phyloP scores from a whole-genome alignment of 192 early-diverging fungal species.

The Thamnidium elegans region DNA sequence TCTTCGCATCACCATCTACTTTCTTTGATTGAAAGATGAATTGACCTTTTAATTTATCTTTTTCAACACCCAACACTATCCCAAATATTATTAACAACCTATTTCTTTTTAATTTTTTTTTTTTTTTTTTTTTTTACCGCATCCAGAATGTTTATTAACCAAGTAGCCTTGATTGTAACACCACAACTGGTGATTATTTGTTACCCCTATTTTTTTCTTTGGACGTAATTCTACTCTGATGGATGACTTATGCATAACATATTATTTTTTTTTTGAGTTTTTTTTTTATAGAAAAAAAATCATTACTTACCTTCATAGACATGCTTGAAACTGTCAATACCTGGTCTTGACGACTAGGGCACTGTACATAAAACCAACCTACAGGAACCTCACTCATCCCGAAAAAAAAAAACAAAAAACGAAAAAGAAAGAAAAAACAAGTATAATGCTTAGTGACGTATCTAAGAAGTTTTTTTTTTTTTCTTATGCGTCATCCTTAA shows the following conservation, averaged over 20 bases:
- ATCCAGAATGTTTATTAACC: conserved; percentile 13
- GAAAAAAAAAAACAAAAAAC: not conserved
- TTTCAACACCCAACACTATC: not conserved
- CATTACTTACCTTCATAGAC: conserved; percentile 7
- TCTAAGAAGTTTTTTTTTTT: too few species aligned
- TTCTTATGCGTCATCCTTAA: too few species aligned
- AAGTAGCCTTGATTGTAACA: conserved; percentile 11
- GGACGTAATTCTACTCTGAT: conserved; percentile 1
- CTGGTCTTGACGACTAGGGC: conserved; percentile 11
- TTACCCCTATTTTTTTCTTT: not conserved
- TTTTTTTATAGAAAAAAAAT: too few species aligned
- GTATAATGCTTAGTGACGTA: too few species aligned
- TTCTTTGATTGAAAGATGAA: not conserved
- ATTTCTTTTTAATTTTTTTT: not conserved
- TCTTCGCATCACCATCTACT: not conserved
- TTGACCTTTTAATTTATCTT: not conserved
- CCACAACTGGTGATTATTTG: conserved; percentile 9
- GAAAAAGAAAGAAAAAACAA: not conserved
- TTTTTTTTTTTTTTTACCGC: conserved; percentile 6
- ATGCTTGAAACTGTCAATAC: conserved; percentile 8
- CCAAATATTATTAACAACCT: not conserved
- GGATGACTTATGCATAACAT: not conserved
- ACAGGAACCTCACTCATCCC: conserved; percentile 12
- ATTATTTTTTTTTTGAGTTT: not conserved
- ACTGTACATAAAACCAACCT: conserved; percentile 11